Conservation (phyloP, 495 filamentous ascomycete genomes). For the Bathelium albidoporum region DNA sequence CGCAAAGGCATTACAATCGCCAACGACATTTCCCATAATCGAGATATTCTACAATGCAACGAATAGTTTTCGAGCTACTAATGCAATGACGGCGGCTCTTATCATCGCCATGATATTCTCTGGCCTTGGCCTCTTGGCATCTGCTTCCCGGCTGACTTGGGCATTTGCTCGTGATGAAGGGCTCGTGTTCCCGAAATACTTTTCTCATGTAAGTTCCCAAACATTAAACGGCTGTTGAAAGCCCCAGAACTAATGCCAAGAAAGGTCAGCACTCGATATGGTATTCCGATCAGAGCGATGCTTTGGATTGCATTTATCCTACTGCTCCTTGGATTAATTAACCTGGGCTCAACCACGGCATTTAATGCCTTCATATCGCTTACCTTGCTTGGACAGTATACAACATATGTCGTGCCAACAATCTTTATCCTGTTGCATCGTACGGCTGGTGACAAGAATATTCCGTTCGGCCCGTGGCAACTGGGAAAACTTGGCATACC, state of each 20-base stretch:
- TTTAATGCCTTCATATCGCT: slow-evolving; percentile 14
- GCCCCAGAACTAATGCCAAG: too few species aligned
- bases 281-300: slow-evolving; percentile 9
- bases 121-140: slow-evolving; percentile 8
- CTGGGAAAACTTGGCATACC: neutral
- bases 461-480: neutral
- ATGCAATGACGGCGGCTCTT: slow-evolving; percentile 6
- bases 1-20: neutral
- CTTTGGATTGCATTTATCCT: slow-evolving; percentile 7
- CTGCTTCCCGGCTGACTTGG: slow-evolving; percentile 9
- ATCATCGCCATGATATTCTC: slow-evolving; percentile 10
- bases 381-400: neutral
- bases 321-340: slow-evolving; percentile 13
- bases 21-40: neutral
- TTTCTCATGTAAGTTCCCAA: slow-evolving; percentile 12
- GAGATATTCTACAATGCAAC: slow-evolving; percentile 12
- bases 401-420: neutral
- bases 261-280: neutral
- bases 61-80: slow-evolving; percentile 8
- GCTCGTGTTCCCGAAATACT: slow-evolving; percentile 10
- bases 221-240: too few species aligned
- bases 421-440: neutral
- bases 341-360: slow-evolving; percentile 11
- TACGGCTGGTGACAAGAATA: neutral
- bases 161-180: slow-evolving; percentile 16